Evolutionary conservation across 1,139 yeast genomes (phyloP).

Genomic region (Saccharomyces hybrid): DNA sequence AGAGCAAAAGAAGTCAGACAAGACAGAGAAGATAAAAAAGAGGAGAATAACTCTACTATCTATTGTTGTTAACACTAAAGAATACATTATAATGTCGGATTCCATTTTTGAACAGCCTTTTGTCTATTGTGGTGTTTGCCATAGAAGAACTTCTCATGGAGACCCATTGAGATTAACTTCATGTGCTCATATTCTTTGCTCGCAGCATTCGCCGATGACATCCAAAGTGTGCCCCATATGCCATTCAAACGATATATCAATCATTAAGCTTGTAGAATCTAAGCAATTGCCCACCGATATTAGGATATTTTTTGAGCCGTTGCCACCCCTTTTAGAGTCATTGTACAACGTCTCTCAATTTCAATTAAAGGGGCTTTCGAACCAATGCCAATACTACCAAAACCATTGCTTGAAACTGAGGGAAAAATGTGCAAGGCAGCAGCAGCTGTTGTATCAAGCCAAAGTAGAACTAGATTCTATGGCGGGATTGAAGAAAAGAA

Average conservation of each 20-base stretch:
- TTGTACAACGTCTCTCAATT: constrained; percentile 22
- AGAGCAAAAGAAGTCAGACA: not conserved
- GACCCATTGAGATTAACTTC: constrained; percentile 21
- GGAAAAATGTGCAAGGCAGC: constrained; percentile 22
- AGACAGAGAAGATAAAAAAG: not conserved
- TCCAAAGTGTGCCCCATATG: constrained; percentile 17
- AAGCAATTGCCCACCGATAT: constrained; percentile 20
- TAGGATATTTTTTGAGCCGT: constrained; percentile 19
- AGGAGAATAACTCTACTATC: not conserved
- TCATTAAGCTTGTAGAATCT: constrained; percentile 12
- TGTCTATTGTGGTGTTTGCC: constrained; percentile 21
- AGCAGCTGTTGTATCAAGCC: constrained; percentile 19
- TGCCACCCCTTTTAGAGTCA: constrained; percentile 17
- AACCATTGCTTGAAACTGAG: constrained; percentile 17
- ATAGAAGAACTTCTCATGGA: constrained; percentile 12
- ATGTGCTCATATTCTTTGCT: constrained; percentile 26
- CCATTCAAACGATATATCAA: constrained; percentile 13
- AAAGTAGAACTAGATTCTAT: constrained; percentile 21
- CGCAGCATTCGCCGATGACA: constrained; percentile 10
- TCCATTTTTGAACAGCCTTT: constrained; percentile 17
- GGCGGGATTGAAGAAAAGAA: constrained; percentile 13
- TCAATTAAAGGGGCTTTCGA: constrained; percentile 17
- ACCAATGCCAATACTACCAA: constrained; percentile 21
- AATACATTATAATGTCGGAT: not conserved
- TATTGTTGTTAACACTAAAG: not conserved